Percentiles rank a stretch among this genome's conserved stretches.
These are phyloP conservation scores for Blastobotrys terrestris DNA, from an alignment of 805 yeast species.

Conservation along the genomic window DNA sequence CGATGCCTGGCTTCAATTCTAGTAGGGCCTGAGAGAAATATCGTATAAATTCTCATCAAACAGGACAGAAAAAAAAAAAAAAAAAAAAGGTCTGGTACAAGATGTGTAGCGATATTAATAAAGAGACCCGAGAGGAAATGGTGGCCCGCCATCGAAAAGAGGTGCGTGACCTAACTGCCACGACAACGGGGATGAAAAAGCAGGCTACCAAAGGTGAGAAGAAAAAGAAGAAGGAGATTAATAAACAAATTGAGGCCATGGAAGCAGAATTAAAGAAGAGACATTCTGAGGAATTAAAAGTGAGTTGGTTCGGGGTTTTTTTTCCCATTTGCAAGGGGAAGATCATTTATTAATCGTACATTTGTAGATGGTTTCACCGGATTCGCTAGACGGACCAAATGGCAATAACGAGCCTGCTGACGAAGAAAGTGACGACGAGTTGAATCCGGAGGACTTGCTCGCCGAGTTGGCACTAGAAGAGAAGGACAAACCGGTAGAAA, in stretches of 20 bases:
- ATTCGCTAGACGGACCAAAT: constrained; percentile 3
- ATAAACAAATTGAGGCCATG: constrained; percentile 51
- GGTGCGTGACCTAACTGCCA: constrained; percentile 55
- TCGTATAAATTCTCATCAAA: too few relatives aligned
- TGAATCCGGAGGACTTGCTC: constrained; percentile 62
- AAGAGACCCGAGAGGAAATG: constrained; percentile 43
- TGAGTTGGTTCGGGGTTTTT: neutral
- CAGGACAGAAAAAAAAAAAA: too few relatives aligned
- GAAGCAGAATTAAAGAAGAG: constrained; percentile 48
- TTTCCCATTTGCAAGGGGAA: neutral
- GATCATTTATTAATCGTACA: neutral
- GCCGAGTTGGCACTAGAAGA: constrained; percentile 48
- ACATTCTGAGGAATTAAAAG: constrained; percentile 50
- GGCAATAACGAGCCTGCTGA: constrained; percentile 24
- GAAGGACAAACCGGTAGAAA: constrained; percentile 7
- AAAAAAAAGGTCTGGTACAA: too few relatives aligned
- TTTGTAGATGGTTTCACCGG: neutral
- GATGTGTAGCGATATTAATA: neutral
- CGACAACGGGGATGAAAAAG: constrained; percentile 69
- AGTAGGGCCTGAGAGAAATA: neutral
- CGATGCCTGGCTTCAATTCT: too few relatives aligned
- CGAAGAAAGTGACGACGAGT: constrained; percentile 40
- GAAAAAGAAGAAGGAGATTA: constrained; percentile 56
- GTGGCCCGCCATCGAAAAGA: constrained; percentile 64
- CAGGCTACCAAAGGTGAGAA: constrained; percentile 66